Base-by-base conservation (phyloP, 164 flowering plant genomes). In the Malania oleifera region DNA sequence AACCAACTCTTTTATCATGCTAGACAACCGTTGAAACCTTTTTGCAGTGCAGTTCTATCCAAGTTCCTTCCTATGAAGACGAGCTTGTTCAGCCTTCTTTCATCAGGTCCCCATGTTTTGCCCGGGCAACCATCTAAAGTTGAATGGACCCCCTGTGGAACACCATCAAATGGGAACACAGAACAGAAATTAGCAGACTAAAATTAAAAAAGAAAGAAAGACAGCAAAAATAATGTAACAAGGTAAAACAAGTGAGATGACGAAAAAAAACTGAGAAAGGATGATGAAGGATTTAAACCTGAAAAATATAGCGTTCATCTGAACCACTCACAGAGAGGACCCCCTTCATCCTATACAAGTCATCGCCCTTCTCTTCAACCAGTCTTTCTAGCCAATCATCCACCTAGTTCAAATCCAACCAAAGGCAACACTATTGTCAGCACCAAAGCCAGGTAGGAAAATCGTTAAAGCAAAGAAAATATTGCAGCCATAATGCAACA, bases 371-470 rank as follows among this genome's bases (percentile, higher is more conserved):
- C 54, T 90, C 97, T 52, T 93, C 99, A n/a, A 86, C 72, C 60
- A 90, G 61, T 68, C 96, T 82, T 50, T 90, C 95, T 43, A 93
- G 85, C 97, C 99, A 93, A 77, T 93, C 99, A 62, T 90, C 89
- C 49, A 92, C 83, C 98, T 92, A 53, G 19, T 43, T 58, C 55
- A 39, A 47, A 57, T 23, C 35, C 54, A 59, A 53, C 22, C 18
- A 3, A 23, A 27, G 31, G 25, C 0, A 5, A 19, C 9, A 25
- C 18, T 3, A 61, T 17, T 7, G 28, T 13, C 1, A 34, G 39
- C 40, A 53, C 27, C 9, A 55, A 15, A 56, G 60, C 60, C 24
- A 43, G 47, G 26, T 10, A 13, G 2, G 4, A 40, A 56, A 24
- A 23, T 13, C 43, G 15, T 2, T 37, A 52, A n/a, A 27, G 7